phyloP scores from a whole-genome alignment of 768 basidiomycete genomes.

The Mrakia frigida region DNA sequence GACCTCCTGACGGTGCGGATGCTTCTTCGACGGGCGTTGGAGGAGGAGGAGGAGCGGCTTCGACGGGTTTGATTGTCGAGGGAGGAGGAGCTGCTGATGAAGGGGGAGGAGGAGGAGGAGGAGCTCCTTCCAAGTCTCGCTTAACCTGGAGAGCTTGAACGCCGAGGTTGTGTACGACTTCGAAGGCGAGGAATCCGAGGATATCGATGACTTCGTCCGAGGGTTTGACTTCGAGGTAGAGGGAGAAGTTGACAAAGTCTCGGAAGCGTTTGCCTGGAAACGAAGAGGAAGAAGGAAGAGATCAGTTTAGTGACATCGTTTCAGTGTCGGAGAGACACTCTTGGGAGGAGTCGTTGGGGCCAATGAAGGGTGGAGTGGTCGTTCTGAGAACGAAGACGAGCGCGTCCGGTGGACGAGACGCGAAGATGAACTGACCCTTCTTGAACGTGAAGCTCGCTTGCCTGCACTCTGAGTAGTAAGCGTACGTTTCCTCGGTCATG shows the following conservation, averaged over 20 bases:
- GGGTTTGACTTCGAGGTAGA: slow-evolving; percentile 78
- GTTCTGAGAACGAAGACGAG: too few relatives aligned
- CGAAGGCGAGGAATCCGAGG: slow-evolving; percentile 93
- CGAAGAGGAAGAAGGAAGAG: slow-evolving; percentile 7
- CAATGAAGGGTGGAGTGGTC: too few relatives aligned
- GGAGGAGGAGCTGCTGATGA: neutral
- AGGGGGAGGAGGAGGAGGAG: slow-evolving; percentile 48
- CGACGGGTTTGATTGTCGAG: neutral
- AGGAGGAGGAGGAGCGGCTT: neutral
- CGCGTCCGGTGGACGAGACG: too few relatives aligned
- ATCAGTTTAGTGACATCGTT: neutral
- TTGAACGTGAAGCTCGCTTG: slow-evolving; percentile 96
- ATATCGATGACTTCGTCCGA: slow-evolving; percentile 95
- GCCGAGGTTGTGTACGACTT: slow-evolving; percentile 91
- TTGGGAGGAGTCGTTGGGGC: too few relatives aligned
- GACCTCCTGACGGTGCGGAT: neutral
- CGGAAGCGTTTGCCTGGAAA: slow-evolving; percentile 80
- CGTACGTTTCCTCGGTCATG: slow-evolving; percentile 96
- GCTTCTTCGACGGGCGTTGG: neutral
- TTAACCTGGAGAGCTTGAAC: slow-evolving; percentile 73
- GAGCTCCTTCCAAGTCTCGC: slow-evolving; percentile 67
- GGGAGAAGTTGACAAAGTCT: slow-evolving; percentile 83
- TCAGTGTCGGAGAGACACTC: too few relatives aligned
- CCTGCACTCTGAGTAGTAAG: slow-evolving; percentile 92
- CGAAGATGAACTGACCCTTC: slow-evolving; percentile 55